Base-by-base conservation (phyloP, 768 basidiomycete species). In the Collybia mongolica region DNA sequence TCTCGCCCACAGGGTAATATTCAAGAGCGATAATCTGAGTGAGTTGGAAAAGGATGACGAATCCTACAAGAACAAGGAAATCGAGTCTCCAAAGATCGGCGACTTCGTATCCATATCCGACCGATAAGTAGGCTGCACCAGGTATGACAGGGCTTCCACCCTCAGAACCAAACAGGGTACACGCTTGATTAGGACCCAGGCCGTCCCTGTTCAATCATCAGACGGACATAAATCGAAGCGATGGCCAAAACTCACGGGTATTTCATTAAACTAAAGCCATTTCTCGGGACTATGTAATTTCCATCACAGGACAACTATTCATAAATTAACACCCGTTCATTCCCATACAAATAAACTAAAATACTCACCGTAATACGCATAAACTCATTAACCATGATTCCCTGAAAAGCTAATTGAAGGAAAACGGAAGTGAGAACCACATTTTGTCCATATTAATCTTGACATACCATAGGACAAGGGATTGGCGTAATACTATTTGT, bases 361-460 rank as follows among this genome's bases (percentile, higher is more conserved):
- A 19, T n/a, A 64, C 72, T 56, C 60, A 87, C 86, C 17, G 77
- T 65, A 29, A 83, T 81, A 15, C 82, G 80, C 73, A 75, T 80
- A 67, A 93, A 93, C 64, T 96, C 93, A 64, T 94, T 94, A 66
- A 88, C 83, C 84, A 95, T 88, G 32, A 79, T 72, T 2, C 81
- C 83, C 56, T 87, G 81, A 78, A 88, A 93, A 0, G 82, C 83
- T 84, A 48, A n/a, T 6, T 37, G 1, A 38, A 46, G 35, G 44
- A n/a, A n/a, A n/a, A n/a, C n/a, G n/a, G n/a, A n/a, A n/a, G 35
- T 41, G 35, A 44, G 36, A 14, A 48, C 15, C 8, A 19, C 12
- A 18, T 32, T 32, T 32, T 14, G 32, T 32, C 14, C 11, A 2
- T 14, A 3, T 9, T 6, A 32, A 32, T 26, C 4, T 32, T 32